phyloP scores from a whole-genome alignment of 768 basidiomycete species.

The Baorangia bicolor region DNA sequence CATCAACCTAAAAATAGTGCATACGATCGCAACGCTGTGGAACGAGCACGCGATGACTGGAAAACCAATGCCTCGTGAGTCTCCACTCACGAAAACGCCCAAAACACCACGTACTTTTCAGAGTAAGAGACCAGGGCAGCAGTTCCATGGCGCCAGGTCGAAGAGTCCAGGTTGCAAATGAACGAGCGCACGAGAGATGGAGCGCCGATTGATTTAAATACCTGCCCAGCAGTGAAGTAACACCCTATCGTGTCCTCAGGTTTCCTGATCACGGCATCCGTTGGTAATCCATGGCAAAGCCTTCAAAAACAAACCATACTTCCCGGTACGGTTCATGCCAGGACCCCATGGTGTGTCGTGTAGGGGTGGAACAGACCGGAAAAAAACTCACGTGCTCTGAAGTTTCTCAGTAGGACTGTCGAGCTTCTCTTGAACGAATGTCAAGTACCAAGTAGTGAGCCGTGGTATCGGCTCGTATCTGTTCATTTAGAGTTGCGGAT shows the following conservation, averaged over 20 bases:
- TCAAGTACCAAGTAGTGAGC: too few relatives aligned
- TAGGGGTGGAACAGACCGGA: too few relatives aligned
- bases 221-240: neutral
- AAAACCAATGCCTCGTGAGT: neutral
- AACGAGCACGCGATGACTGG: conserved; percentile 16
- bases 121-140: conserved; percentile 8
- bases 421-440: too few relatives aligned
- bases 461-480: too few relatives aligned
- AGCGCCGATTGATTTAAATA: neutral
- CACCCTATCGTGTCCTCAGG: neutral
- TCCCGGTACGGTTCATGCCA: neutral
- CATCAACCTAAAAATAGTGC: conserved; percentile 24
- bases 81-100: neutral
- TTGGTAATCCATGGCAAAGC: neutral
- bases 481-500: too few relatives aligned
- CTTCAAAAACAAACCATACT: neutral
- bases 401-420: too few relatives aligned
- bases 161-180: neutral
- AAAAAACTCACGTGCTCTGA: too few relatives aligned
- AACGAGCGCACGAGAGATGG: neutral
- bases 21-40: conserved; percentile 23
- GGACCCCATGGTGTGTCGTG: too few relatives aligned
- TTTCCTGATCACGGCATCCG: conserved; percentile 6
- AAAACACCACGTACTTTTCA: conserved; percentile 12
- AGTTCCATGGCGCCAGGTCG: neutral